Base-by-base conservation (phyloP, 768 basidiomycete species). In the Mycena olivaceomarginata region DNA sequence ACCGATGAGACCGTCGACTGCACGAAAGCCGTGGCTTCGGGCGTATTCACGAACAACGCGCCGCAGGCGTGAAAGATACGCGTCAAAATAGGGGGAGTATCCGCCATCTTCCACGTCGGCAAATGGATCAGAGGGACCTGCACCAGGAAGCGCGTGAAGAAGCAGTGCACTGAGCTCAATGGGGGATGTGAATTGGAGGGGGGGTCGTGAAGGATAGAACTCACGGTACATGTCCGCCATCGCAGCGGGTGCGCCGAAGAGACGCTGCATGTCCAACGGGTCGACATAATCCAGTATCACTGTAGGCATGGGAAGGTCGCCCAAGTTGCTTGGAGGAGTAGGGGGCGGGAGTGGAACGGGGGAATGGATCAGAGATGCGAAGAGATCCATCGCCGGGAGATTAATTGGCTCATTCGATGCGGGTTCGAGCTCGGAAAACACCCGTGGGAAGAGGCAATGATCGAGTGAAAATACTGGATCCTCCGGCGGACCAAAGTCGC, bases 51-150 rank as follows among this genome's bases (percentile, higher is more conserved):
- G 82, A 90, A 92, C 66, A 91, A 86, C 53, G 90, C 94, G 75
- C 91, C 94, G 82, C 90, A 93, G n/a, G 90, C 92, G 82, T 90
- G 89, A 92, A 92, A 92, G 37, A 89, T 89, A 22, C 85, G 88
- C 67, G 91, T 82, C 64, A 92, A 89, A 72, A 90, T 85, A 8
- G 85, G 87, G 43, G 88, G 90, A 72, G 90, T 91, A 40, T 83
- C 86, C 41, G 87, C 90, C 80, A 85, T 79, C 43, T 85, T 88
- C 88, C 90, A 91, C 53, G 90, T 94, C 65, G 89, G 84, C 15
- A 83, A 85, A 83, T 90, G 94, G 37, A 93, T 85, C 72, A 92
- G 85, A 59, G 91, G 91, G 79, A 92, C 87, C 81, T 94, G 91
- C 20, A 82, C 81, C 67, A 85, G 88, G 83, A 91, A 91, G 67